Evolutionary conservation across 768 basidiomycete genomes (phyloP).

Genomic region (Suillus spraguei): DNA sequence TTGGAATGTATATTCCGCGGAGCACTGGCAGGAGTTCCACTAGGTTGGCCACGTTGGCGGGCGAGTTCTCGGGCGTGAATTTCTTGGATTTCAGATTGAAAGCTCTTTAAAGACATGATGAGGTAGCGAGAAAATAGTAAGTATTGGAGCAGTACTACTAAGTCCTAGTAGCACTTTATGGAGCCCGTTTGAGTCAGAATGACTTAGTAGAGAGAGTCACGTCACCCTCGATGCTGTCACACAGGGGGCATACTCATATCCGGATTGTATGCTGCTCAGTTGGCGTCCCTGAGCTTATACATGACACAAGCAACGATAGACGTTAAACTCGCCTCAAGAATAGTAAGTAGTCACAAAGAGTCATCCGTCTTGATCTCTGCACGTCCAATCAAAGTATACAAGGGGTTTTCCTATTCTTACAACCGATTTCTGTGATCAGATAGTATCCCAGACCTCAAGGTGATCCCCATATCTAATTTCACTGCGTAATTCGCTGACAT

Average conservation of each 20-base stretch:
- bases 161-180: slow-evolving; percentile 1
- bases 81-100: slow-evolving; percentile 77
- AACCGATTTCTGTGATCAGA: too few species aligned
- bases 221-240: slow-evolving; percentile 9
- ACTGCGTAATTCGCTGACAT: too few species aligned
- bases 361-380: too few species aligned
- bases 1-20: slow-evolving; percentile 17
- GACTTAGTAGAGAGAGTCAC: neutral
- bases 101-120: slow-evolving; percentile 36
- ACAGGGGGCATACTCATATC: neutral
- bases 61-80: slow-evolving; percentile 68
- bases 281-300: neutral
- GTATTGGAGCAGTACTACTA: neutral
- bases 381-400: too few species aligned
- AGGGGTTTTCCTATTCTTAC: too few species aligned
- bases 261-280: neutral
- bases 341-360: too few species aligned
- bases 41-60: slow-evolving; percentile 52
- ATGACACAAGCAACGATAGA: too few species aligned
- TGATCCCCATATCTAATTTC: too few species aligned
- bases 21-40: neutral
- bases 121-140: neutral
- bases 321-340: too few species aligned
- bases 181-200: neutral
- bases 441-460: too few species aligned